Evolutionary conservation across 2,329 filamentous ascomycete species (phyloP).

Genomic region (Zopfia rhizophila): DNA sequence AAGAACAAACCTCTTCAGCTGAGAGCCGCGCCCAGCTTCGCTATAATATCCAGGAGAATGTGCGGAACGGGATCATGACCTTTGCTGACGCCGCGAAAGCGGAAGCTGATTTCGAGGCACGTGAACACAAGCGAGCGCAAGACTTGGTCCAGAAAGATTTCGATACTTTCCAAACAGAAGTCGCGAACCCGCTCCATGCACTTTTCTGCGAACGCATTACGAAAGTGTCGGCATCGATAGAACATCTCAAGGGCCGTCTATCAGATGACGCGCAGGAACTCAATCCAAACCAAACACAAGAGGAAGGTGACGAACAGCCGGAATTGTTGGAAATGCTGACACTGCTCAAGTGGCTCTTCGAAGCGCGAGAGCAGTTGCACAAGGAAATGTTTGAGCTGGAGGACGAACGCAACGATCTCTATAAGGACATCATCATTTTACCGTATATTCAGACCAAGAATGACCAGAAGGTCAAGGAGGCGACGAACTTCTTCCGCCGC

Average conservation of each 20-base stretch:
- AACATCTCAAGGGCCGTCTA: slow-evolving; percentile 76
- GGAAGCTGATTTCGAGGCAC: slow-evolving; percentile 76
- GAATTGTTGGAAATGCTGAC: slow-evolving; percentile 95
- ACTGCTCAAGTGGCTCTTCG: slow-evolving; percentile 95
- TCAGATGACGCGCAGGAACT: slow-evolving; percentile 75
- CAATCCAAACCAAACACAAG: slow-evolving; percentile 85
- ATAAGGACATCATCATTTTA: slow-evolving; percentile 82
- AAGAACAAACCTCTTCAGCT: slow-evolving; percentile 64
- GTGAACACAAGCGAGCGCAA: slow-evolving; percentile 76
- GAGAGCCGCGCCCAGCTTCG: slow-evolving; percentile 74
- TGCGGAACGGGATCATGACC: slow-evolving; percentile 79
- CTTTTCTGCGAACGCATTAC: slow-evolving; percentile 80
- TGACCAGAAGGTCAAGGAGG: slow-evolving; percentile 80
- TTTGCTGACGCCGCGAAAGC: slow-evolving; percentile 86
- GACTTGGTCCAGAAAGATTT: slow-evolving; percentile 82
- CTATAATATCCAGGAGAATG: slow-evolving; percentile 79
- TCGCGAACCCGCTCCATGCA: slow-evolving; percentile 85
- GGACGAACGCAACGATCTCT: slow-evolving; percentile 85
- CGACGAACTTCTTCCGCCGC: slow-evolving; percentile 81
- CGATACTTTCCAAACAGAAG: slow-evolving; percentile 82
- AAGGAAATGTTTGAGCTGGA: slow-evolving; percentile 86
- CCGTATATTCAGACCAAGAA: slow-evolving; percentile 81
- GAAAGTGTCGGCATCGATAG: slow-evolving; percentile 79
- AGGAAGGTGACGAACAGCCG: slow-evolving; percentile 94
- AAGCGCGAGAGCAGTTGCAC: slow-evolving; percentile 88